A percentile compares a stretch with the other conserved stretches of the same genome.
Evolutionary conservation across 768 basidiomycete genomes (phyloP).

Genomic region (Daedalea quercina): DNA sequence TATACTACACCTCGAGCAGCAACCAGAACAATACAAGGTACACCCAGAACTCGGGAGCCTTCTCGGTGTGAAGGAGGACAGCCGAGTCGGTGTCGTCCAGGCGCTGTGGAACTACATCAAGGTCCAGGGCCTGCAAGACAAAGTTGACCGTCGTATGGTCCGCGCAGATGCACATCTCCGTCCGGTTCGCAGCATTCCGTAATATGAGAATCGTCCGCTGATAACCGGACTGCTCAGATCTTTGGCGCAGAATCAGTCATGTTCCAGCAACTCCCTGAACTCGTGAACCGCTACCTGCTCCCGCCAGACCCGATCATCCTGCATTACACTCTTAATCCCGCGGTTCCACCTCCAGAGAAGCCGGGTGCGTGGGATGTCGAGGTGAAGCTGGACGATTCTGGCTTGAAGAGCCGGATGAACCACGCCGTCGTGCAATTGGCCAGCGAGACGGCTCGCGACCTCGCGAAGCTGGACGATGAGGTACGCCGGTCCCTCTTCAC

Average conservation of each 20-base stretch:
- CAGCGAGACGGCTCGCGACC: conserved; percentile 61
- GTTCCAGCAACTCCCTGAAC: conserved; percentile 79
- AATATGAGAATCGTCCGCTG: conserved; percentile 8
- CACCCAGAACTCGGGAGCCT: conserved; percentile 63
- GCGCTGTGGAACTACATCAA: conserved; percentile 93
- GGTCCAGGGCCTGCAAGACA: conserved; percentile 74
- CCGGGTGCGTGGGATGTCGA: conserved; percentile 78
- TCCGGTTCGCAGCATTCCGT: conserved; percentile 36
- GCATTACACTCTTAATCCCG: conserved; percentile 67
- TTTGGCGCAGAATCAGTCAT: conserved; percentile 63
- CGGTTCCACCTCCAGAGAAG: conserved; percentile 52
- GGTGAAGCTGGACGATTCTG: conserved; percentile 77
- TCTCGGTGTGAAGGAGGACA: conserved; percentile 80
- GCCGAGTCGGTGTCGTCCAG: conserved; percentile 72
- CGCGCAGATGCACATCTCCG: conserved; percentile 62
- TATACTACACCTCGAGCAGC: conserved; percentile 82
- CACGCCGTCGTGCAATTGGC: conserved; percentile 59
- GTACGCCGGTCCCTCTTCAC: conserved; percentile 30
- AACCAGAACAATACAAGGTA: conserved; percentile 81
- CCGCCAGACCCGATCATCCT: conserved; percentile 78
- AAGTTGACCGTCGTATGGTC: conserved; percentile 66
- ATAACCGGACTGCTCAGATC: conserved; percentile 36
- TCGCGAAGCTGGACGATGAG: conserved; percentile 82
- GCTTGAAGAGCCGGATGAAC: conserved; percentile 65
- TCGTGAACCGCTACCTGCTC: conserved; percentile 72